phyloP scores from a whole-genome alignment of 1,284 basidiomycete genomes.

The Sporisorium graminicola region DNA sequence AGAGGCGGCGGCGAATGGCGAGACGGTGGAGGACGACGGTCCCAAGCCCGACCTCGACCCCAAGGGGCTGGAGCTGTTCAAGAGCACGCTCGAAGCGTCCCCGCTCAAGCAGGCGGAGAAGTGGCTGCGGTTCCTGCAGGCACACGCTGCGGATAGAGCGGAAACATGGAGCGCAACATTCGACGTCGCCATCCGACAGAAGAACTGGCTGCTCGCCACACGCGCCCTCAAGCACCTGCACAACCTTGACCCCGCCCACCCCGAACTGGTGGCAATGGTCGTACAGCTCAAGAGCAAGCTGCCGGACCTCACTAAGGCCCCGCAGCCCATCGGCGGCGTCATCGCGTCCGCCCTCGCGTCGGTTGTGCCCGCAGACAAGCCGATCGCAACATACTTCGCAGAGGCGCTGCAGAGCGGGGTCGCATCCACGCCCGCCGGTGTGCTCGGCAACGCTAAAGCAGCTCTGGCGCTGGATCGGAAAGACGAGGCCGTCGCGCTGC shows the following conservation, averaged over 20 bases:
- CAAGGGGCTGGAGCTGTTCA: constrained; percentile 46
- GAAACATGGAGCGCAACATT: constrained; percentile 83
- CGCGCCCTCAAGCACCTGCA: constrained; percentile 78
- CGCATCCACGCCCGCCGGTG: not conserved
- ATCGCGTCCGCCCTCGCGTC: constrained; percentile 70
- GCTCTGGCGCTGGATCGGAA: constrained; percentile 14
- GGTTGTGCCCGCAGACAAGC: constrained; percentile 51
- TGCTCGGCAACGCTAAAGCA: constrained; percentile 19
- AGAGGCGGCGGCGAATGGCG: constrained; percentile 40
- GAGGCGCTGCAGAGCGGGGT: constrained; percentile 52
- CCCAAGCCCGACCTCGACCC: constrained; percentile 72
- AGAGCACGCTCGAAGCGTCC: constrained; percentile 12
- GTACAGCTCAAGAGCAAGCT: constrained; percentile 75
- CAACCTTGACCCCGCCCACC: constrained; percentile 75
- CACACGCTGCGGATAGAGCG: constrained; percentile 72
- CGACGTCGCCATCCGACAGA: constrained; percentile 83
- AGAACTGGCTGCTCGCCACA: constrained; percentile 83
- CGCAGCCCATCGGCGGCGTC: constrained; percentile 67
- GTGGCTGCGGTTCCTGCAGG: constrained; percentile 78
- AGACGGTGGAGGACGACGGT: constrained; percentile 81
- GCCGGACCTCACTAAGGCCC: constrained; percentile 34
- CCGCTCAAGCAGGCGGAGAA: constrained; percentile 83
- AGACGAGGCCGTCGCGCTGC: constrained; percentile 28
- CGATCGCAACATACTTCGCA: constrained; percentile 78
- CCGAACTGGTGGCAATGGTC: constrained; percentile 80